These are phyloP conservation scores for Talinum fruticosum DNA, from an alignment of 148 eudicot species.

Conservation along the genomic window DNA sequence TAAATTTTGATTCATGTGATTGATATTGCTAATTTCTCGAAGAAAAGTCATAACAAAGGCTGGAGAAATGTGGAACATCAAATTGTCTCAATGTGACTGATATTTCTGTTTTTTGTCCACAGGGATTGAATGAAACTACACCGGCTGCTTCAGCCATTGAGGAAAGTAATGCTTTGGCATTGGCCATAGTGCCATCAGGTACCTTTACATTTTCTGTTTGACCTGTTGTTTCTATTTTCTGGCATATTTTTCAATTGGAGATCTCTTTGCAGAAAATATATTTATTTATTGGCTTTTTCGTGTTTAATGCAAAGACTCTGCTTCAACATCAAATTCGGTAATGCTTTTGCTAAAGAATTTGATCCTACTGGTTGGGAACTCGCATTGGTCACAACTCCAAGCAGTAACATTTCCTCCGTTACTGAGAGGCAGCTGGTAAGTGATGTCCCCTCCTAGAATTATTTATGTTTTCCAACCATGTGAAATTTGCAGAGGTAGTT, in stretches of 20 bases:
- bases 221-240: neutral
- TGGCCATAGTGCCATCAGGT: slow-evolving; percentile 89
- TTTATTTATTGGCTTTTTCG: neutral
- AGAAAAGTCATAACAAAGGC: neutral
- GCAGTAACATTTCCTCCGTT: slow-evolving; percentile 59
- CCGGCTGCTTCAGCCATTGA: slow-evolving; percentile 72
- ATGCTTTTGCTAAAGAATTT: slow-evolving; percentile 48
- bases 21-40: neutral
- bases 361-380: slow-evolving; percentile 99
- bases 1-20: slow-evolving; percentile 2
- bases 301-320: slow-evolving; percentile 30
- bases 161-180: slow-evolving; percentile 93
- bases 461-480: neutral
- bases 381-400: slow-evolving; percentile 86
- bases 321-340: slow-evolving; percentile 45
- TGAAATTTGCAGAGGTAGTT: neutral
- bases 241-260: neutral
- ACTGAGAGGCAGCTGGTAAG: slow-evolving; percentile 86
- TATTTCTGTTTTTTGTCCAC: slow-evolving; percentile 10
- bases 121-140: slow-evolving; percentile 68
- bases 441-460: neutral
- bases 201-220: slow-evolving; percentile 5
- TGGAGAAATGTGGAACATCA: neutral
- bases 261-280: neutral
- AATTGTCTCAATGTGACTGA: neutral